A percentile compares a stretch with the other conserved stretches of the same genome.
Evolutionary conservation across 2,329 filamentous ascomycete genomes (phyloP).

Genomic region (Pleomassaria siparia): DNA sequence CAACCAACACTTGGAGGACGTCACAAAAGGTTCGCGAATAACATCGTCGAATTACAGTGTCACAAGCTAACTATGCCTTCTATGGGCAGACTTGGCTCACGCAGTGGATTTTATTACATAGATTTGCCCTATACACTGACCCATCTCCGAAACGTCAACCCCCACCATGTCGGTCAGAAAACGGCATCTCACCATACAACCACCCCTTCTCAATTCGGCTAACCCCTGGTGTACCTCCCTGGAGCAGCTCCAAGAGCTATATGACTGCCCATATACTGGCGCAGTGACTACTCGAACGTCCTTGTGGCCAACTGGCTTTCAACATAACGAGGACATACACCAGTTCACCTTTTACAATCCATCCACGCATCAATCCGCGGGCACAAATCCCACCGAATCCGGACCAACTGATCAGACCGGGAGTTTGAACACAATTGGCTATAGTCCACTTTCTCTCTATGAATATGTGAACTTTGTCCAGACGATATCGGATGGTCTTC

Average conservation of each 20-base stretch:
- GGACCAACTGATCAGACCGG: conserved; percentile 29
- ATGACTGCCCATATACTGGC: conserved; percentile 64
- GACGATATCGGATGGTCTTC: conserved; percentile 44
- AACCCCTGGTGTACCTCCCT: conserved; percentile 73
- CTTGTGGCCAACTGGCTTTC: conserved; percentile 58
- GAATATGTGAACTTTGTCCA: conserved; percentile 61
- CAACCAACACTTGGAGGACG: no score
- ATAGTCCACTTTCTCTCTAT: conserved; percentile 64
- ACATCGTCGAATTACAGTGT: no score
- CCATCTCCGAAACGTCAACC: not conserved
- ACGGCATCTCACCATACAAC: conserved; percentile 54
- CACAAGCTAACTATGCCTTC: no score
- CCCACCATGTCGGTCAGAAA: conserved; percentile 24
- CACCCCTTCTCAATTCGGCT: conserved; percentile 73
- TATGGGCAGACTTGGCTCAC: no score
- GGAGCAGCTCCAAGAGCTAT: conserved; percentile 63
- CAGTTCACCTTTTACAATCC: conserved; percentile 68
- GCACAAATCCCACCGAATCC: conserved; percentile 21
- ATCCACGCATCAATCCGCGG: conserved; percentile 28
- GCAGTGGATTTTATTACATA: not conserved
- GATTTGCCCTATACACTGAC: not conserved
- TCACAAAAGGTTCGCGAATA: no score
- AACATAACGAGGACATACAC: conserved; percentile 61
- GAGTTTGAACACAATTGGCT: conserved; percentile 70
- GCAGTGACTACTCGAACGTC: conserved; percentile 75